Conservation (phyloP, 164 flowering plant genomes). For the Magnolia sinica region DNA sequence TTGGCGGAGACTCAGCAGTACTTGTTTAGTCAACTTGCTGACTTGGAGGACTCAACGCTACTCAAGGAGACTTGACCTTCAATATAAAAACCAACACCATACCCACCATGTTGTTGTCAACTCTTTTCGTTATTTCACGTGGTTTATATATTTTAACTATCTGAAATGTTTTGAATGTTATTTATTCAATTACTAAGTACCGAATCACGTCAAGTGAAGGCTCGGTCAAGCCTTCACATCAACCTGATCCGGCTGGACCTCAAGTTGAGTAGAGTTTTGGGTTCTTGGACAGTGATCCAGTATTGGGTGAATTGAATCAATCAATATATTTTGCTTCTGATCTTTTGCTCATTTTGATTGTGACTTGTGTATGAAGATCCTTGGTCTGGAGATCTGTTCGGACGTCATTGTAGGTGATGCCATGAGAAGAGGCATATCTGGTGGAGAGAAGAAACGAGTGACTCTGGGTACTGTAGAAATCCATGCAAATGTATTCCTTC, state of each 20-base stretch:
- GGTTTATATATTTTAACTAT: too few relatives aligned
- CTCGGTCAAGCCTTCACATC: too few relatives aligned
- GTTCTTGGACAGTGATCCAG: background rate
- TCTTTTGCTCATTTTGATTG: background rate
- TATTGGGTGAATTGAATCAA: background rate
- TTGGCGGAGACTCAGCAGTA: too few relatives aligned
- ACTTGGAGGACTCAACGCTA: background rate
- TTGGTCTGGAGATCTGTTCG: conserved; percentile 66
- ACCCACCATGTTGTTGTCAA: too few relatives aligned
- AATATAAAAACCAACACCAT: background rate
- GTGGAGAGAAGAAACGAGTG: conserved; percentile 65
- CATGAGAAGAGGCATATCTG: conserved; percentile 73
- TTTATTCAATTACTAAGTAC: too few relatives aligned
- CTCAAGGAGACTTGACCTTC: background rate
- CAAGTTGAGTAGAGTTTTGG: too few relatives aligned
- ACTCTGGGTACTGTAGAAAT: conserved; percentile 47
- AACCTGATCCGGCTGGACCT: too few relatives aligned
- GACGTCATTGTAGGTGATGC: conserved; percentile 62
- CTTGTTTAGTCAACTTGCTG: too few relatives aligned
- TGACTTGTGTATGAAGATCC: conserved; percentile 33
- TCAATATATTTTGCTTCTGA: background rate
- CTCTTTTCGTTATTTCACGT: too few relatives aligned
- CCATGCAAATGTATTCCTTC: background rate
- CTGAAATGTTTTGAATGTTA: too few relatives aligned
- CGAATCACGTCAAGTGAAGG: too few relatives aligned